phyloP scores from a whole-genome alignment of 345 rosid species.

The Excoecaria cochinchinensis region DNA sequence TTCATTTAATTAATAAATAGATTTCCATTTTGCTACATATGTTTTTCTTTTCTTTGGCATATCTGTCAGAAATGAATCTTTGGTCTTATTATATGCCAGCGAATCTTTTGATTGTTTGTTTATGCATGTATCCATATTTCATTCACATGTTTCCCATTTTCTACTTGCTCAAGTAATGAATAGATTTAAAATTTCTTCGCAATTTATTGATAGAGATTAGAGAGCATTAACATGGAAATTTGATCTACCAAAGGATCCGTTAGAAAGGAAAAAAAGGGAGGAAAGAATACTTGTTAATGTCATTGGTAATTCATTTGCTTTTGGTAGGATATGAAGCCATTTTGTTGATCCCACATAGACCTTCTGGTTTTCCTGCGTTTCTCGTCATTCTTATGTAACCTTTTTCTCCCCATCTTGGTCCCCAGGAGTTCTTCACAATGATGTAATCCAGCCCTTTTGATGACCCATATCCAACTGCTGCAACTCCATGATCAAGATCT shows the following conservation, averaged over 20 bases:
- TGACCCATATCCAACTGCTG: conserved; percentile 86
- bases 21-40: background rate
- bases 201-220: conserved; percentile 1
- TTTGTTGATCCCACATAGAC: conserved; percentile 77
- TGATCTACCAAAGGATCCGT: background rate
- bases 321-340: conserved; percentile 86
- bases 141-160: too few relatives aligned
- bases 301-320: conserved; percentile 24
- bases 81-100: too few relatives aligned
- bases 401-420: conserved; percentile 73
- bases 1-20: background rate
- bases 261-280: background rate
- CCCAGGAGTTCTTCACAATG: conserved; percentile 89
- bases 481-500: conserved; percentile 68
- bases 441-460: conserved; percentile 58
- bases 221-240: background rate
- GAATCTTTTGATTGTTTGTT: background rate
- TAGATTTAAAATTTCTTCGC: conserved; percentile 3
- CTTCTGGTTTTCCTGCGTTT: conserved; percentile 72
- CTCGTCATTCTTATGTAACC: conserved; percentile 80
- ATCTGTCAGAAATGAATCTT: background rate
- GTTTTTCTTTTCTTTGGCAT: background rate
- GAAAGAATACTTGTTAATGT: background rate
- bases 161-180: too few relatives aligned
- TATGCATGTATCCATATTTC: background rate